phyloP scores from a whole-genome alignment of 140 eudicot genomes.

The Stevia rebaudiana region DNA sequence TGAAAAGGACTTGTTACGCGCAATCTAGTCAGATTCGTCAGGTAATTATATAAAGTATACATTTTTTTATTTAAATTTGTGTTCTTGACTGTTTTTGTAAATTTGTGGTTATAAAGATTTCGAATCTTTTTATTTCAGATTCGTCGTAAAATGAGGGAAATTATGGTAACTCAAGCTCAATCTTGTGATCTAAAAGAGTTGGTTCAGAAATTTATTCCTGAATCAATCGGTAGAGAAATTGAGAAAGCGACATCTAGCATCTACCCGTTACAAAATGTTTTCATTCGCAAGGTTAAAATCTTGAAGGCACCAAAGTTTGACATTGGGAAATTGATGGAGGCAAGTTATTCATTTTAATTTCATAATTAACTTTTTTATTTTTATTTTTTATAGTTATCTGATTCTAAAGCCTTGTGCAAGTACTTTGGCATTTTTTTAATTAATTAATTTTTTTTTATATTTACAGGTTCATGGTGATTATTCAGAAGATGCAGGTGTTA shows the following conservation, averaged over 20 bases:
- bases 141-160: slow-evolving; percentile 76
- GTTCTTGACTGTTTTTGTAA: not conserved
- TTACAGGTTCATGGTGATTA: slow-evolving; percentile 79
- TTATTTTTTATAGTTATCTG: too few species aligned
- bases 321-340: slow-evolving; percentile 76
- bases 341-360: not conserved
- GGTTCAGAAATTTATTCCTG: slow-evolving; percentile 70
- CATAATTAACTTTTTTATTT: too few species aligned
- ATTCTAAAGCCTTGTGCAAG: not conserved
- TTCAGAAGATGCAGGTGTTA: slow-evolving; percentile 58
- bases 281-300: slow-evolving; percentile 62
- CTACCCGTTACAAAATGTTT: slow-evolving; percentile 68
- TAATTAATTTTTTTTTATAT: not conserved
- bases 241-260: slow-evolving; percentile 80
- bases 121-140: slow-evolving; percentile 29
- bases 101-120: not conserved
- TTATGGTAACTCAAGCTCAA: slow-evolving; percentile 64
- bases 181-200: slow-evolving; percentile 70
- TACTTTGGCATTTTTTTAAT: not conserved
- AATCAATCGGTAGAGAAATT: slow-evolving; percentile 71
- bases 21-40: slow-evolving; percentile 74
- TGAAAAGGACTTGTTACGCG: slow-evolving; percentile 67
- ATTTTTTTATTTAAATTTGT: not conserved
- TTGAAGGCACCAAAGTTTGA: slow-evolving; percentile 81
- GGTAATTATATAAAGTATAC: slow-evolving; percentile 15